Conservation (phyloP, 306 rosid species). For the Sophora flavescens region DNA sequence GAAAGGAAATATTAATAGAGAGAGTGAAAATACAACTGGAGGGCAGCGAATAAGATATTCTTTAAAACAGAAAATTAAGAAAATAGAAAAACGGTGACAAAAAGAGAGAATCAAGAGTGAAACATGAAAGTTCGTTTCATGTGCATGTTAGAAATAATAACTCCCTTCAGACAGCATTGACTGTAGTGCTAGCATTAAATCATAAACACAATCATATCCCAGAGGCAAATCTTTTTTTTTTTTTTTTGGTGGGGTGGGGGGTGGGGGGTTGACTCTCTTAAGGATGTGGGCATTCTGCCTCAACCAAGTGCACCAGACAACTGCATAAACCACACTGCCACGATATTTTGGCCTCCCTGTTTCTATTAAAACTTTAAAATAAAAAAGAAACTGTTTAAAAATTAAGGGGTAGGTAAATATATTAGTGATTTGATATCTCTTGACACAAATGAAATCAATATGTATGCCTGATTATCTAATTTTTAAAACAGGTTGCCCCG, state of each 20-base stretch:
- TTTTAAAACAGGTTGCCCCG: conserved; percentile 80
- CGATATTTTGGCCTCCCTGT: conserved; percentile 25
- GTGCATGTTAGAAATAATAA: conserved; percentile 30
- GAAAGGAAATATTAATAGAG: conserved; percentile 19
- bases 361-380: conserved; percentile 38
- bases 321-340: conserved; percentile 33
- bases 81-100: background rate
- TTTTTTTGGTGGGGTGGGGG: too few species aligned
- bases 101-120: conserved; percentile 30
- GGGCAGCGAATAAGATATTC: conserved; percentile 17
- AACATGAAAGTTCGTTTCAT: conserved; percentile 32
- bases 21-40: conserved; percentile 35
- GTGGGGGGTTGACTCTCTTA: conserved; percentile 21
- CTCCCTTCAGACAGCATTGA: conserved; percentile 23
- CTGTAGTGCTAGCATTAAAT: background rate
- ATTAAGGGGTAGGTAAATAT: conserved; percentile 21
- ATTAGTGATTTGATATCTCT: background rate
- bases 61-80: conserved; percentile 27
- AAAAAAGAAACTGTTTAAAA: conserved; percentile 32
- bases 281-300: conserved; percentile 11
- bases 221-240: conserved; percentile 34
- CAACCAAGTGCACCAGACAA: conserved; percentile 30
- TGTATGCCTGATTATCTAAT: conserved; percentile 39
- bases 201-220: conserved; percentile 22
- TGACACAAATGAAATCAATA: background rate